Evolutionary conservation across 1,139 yeast species (phyloP).

Genomic region (Hemisphaericaspora subhashii): DNA sequence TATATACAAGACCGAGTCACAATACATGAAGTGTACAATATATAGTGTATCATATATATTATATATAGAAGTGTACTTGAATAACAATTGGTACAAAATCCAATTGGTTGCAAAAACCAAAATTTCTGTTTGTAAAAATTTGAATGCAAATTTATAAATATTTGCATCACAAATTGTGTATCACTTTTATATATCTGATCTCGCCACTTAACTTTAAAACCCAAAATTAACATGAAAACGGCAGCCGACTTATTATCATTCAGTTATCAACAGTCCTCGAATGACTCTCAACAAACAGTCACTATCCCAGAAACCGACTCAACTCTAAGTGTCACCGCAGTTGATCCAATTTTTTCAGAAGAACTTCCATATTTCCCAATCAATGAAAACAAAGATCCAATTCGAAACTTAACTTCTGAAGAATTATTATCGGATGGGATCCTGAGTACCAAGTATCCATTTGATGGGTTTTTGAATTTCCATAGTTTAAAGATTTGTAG

Average conservation of each 20-base stretch:
- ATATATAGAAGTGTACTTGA: no score
- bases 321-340: slow-evolving; percentile 2
- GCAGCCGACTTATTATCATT: neutral
- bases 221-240: neutral
- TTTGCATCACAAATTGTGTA: neutral
- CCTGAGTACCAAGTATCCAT: slow-evolving; percentile 20
- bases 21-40: no score
- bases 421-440: slow-evolving; percentile 29
- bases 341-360: slow-evolving; percentile 8
- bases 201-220: neutral
- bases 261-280: slow-evolving; percentile 1
- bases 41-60: no score
- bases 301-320: slow-evolving; percentile 7
- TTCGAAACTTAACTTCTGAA: slow-evolving; percentile 16
- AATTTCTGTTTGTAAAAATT: no score
- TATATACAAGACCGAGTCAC: no score
- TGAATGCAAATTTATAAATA: no score
- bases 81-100: no score
- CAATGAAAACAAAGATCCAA: slow-evolving; percentile 18
- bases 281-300: slow-evolving; percentile 9
- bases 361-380: slow-evolving; percentile 27
- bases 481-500: slow-evolving; percentile 33
- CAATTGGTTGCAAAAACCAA: neutral
- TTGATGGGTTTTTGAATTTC: slow-evolving; percentile 35
- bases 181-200: neutral